Base-by-base conservation (phyloP, 495 filamentous ascomycete species). In the Penicillium coprophilum region DNA sequence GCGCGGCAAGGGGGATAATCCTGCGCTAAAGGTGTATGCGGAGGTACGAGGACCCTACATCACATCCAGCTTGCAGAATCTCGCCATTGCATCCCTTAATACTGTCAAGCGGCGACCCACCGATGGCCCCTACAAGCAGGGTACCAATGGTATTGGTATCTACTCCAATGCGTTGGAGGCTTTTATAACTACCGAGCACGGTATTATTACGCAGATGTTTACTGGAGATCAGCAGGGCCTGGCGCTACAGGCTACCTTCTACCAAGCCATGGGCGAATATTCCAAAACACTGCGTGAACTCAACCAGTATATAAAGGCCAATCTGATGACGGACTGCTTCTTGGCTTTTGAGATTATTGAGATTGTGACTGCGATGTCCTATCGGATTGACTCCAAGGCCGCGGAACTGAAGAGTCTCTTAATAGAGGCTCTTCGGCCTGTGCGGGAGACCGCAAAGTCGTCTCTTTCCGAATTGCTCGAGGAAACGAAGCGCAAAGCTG, bases 291-390 rank as follows among this genome's bases (percentile, higher is more conserved):
- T 99, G 27, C 83, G 86, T 12, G 94, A 97, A 60, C 78, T 99
- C 23, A 96, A 97, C 69, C 79, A 83, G 34, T 92, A 96, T 67
- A 92, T 97, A 68, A 88, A 88, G 66, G 69, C 82, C 30, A 91
- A 96, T 65, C 77, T 97, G 39, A 85, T 83, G 62, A 97, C 92
- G 1, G 94, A 99, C 71, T 96, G 95, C 74, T 99, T 89, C 68
- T 81, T 99, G 23, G 92, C 91, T 4, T 99, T 95, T 67, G 94
- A 99, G 66, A 92, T 97, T 51, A 88, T 96, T 43, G 93, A 96
- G 62, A 90, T 96, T 56, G 88, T 99, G 40, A 89, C 89, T 3
- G 80, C 80, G 32, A 81, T 95, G 56, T 91, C 89, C 12, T 85
- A 87, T 58, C 85, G 87, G 45, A 78, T 99, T 7, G 95, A 95